A percentile compares a stretch with the other conserved stretches of the same genome.
Evolutionary conservation across 2,329 filamentous ascomycete genomes (phyloP).

Genomic region (Lasiodiplodia theobromae): DNA sequence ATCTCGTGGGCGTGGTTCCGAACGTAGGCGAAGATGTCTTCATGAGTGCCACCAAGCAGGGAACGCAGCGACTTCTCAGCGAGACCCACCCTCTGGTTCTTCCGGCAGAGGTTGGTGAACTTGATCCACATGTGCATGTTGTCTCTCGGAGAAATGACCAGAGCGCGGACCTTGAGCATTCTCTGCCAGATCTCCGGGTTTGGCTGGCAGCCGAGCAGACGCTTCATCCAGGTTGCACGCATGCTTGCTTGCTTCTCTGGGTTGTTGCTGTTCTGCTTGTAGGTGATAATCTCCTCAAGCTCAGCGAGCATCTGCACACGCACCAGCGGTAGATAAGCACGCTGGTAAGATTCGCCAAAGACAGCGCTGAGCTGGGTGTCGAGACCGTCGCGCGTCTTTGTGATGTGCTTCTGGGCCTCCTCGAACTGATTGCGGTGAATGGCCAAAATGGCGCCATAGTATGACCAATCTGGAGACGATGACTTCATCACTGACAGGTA

Average conservation of each 20-base stretch:
- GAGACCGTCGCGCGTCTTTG: constrained; percentile 88
- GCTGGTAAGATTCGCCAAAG: constrained; percentile 97
- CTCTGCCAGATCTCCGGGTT: constrained; percentile 99
- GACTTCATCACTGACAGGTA: constrained; percentile 96
- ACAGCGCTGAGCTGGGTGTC: constrained; percentile 95
- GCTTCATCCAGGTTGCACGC: constrained; percentile 93
- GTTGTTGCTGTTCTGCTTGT: constrained; percentile 86
- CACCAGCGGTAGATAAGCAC: constrained; percentile 97
- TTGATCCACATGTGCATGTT: constrained; percentile 99
- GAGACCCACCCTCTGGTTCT: constrained; percentile 90
- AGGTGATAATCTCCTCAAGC: constrained; percentile 95
- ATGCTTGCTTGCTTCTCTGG: constrained; percentile 88
- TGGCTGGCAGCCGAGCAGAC: constrained; percentile 91
- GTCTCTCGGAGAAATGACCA: constrained; percentile 90
- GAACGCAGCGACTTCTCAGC: constrained; percentile 95
- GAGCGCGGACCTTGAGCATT: constrained; percentile 91
- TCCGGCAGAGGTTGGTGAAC: constrained; percentile 96
- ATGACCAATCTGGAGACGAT: constrained; percentile 90
- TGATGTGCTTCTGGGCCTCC: constrained; percentile 86
- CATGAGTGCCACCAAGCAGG: constrained; percentile 76
- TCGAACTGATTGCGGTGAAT: constrained; percentile 96
- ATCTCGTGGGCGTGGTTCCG: constrained; percentile 52
- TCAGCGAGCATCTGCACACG: constrained; percentile 99
- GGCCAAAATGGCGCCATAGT: constrained; percentile 95
- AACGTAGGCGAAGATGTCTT: constrained; percentile 50